Conservation (phyloP, 1,139 yeast genomes). For the Entelexis sorbosivorans region DNA sequence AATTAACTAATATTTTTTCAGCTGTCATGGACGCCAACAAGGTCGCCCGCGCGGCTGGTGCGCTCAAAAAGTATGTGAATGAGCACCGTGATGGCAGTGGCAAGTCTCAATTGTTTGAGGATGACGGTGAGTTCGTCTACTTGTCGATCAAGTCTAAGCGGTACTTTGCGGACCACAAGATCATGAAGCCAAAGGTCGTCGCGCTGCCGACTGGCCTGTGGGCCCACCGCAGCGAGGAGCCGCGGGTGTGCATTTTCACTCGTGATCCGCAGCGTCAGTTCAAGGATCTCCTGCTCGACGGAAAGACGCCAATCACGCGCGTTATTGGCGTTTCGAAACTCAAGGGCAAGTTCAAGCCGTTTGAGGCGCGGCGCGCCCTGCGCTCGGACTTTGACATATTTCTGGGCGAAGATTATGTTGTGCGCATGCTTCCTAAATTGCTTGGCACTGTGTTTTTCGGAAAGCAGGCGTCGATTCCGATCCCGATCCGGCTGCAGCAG, state of each 20-base stretch:
- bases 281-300: constrained; percentile 51
- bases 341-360: constrained; percentile 37
- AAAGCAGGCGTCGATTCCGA: constrained; percentile 48
- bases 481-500: constrained; percentile 46
- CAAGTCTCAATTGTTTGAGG: constrained; percentile 43
- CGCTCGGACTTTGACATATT: constrained; percentile 47
- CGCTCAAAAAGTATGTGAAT: constrained; percentile 30
- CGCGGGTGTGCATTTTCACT: constrained; percentile 54
- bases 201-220: constrained; percentile 42
- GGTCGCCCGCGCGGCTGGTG: constrained; percentile 28
- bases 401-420: constrained; percentile 70
- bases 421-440: constrained; percentile 68
- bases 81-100: constrained; percentile 20
- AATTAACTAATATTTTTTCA: constrained; percentile 8
- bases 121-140: constrained; percentile 34
- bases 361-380: constrained; percentile 35
- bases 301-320: constrained; percentile 36
- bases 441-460: constrained; percentile 70
- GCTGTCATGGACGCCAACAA: constrained; percentile 19
- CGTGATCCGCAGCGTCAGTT: constrained; percentile 57
- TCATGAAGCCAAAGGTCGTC: constrained; percentile 63
- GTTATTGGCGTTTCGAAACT: constrained; percentile 36
- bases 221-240: constrained; percentile 31
- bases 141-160: constrained; percentile 56
- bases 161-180: constrained; percentile 50